Evolutionary conservation across 177 flowering plant genomes (phyloP).

Genomic region (Vitis hybrid): DNA sequence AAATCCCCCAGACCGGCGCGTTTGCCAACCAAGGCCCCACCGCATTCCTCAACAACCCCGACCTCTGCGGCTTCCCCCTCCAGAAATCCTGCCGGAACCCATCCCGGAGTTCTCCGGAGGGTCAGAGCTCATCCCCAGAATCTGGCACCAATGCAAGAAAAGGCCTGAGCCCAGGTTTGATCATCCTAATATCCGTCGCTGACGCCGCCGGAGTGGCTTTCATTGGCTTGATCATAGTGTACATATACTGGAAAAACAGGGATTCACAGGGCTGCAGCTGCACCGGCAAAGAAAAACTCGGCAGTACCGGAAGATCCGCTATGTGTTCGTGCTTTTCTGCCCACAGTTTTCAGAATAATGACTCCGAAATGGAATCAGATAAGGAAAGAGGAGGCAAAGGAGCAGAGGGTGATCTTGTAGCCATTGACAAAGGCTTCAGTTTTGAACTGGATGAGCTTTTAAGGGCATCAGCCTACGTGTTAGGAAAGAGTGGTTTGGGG

Average conservation of each 20-base stretch:
- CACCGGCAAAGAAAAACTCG: conserved; percentile 57
- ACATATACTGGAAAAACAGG: conserved; percentile 71
- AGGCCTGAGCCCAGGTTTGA: conserved; percentile 59
- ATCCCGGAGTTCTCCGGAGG: conserved; percentile 21
- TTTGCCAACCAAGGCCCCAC: conserved; percentile 90
- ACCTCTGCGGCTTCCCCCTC: conserved; percentile 84
- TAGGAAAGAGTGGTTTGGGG: conserved; percentile 91
- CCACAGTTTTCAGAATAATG: conserved; percentile 33
- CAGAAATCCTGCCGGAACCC: conserved; percentile 53
- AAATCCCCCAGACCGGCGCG: conserved; percentile 77
- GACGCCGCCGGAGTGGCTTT: conserved; percentile 77
- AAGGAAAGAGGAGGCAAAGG: conserved; percentile 34
- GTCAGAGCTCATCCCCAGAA: conserved; percentile 20
- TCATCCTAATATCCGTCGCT: conserved; percentile 67
- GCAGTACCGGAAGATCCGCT: conserved; percentile 30
- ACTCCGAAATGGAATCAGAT: conserved; percentile 56
- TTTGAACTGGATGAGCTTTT: conserved; percentile 87
- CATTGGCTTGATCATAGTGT: conserved; percentile 55
- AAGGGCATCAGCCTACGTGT: conserved; percentile 88
- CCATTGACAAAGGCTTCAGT: conserved; percentile 74
- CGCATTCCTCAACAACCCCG: conserved; percentile 74
- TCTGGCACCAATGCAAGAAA: conserved; percentile 18
- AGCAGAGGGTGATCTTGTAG: conserved; percentile 75
- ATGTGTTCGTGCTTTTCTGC: conserved; percentile 41
- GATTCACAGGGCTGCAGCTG: conserved; percentile 72